Evolutionary conservation across 2,329 filamentous ascomycete genomes (phyloP).

Genomic region (Neonectria coccinea): DNA sequence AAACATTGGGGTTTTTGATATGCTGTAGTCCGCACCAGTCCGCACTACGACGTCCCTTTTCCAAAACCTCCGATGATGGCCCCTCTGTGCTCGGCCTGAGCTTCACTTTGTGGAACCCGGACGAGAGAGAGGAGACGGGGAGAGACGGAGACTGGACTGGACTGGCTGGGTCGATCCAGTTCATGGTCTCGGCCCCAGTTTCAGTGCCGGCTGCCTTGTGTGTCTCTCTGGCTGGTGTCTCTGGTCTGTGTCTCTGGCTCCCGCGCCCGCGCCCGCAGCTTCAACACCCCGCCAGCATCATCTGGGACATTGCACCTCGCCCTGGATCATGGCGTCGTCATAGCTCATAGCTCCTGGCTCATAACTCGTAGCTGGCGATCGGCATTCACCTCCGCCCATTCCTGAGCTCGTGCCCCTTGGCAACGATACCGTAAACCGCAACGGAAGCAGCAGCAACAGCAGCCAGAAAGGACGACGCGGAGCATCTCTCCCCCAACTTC

Average conservation of each 20-base stretch:
- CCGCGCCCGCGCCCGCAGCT: constrained; percentile 17
- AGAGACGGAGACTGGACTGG: background rate
- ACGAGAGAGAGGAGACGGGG: background rate
- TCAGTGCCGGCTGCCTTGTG: constrained; percentile 15
- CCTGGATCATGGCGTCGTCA: constrained; percentile 19
- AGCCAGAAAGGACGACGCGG: background rate
- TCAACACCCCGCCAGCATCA: constrained; percentile 12
- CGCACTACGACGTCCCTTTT: background rate
- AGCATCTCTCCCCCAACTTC: constrained; percentile 6
- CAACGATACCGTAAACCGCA: background rate
- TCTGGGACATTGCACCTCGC: constrained; percentile 10
- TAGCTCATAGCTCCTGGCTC: background rate
- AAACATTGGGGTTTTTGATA: constrained; percentile 4
- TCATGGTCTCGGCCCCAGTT: constrained; percentile 23
- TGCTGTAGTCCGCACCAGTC: background rate
- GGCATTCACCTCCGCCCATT: constrained; percentile 9
- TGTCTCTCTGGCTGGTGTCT: background rate
- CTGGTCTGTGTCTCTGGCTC: constrained; percentile 17
- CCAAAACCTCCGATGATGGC: constrained; percentile 6
- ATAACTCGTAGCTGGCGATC: constrained; percentile 2
- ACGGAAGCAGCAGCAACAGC: background rate
- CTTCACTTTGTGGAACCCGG: constrained; percentile 17
- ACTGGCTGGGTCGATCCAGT: constrained; percentile 15
- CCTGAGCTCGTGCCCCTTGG: constrained; percentile 10
- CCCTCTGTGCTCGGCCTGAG: constrained; percentile 3